Percentiles rank a stretch among this genome's conserved stretches.
phyloP scores from a whole-genome alignment of 2,329 filamentous ascomycete species.

The Penicillium decumbens region DNA sequence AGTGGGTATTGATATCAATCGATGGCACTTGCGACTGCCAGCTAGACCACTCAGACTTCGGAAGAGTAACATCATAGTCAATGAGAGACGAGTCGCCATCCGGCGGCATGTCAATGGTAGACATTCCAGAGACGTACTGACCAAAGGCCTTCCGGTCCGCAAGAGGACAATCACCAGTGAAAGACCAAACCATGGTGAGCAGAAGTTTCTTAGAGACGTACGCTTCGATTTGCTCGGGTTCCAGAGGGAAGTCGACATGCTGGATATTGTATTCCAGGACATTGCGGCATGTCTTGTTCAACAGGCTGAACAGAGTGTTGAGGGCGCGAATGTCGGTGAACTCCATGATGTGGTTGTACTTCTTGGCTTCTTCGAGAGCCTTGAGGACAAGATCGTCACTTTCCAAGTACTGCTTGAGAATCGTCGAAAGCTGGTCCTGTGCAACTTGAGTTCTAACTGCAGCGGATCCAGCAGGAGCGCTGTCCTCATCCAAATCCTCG shows the following conservation, averaged over 20 bases:
- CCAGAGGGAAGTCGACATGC: constrained; percentile 88
- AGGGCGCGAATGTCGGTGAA: constrained; percentile 88
- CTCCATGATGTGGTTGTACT: constrained; percentile 95
- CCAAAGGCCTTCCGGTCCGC: constrained; percentile 83
- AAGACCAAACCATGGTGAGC: constrained; percentile 87
- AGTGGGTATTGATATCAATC: constrained; percentile 97
- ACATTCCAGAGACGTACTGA: constrained; percentile 73
- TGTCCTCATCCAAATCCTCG: constrained; percentile 93
- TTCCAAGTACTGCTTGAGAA: constrained; percentile 70
- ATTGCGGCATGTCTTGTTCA: constrained; percentile 90
- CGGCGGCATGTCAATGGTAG: constrained; percentile 78
- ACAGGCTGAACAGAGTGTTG: constrained; percentile 86
- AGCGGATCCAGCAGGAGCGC: constrained; percentile 67
- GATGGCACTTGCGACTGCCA: constrained; percentile 95
- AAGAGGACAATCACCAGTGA: constrained; percentile 91
- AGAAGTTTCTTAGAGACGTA: constrained; percentile 93
- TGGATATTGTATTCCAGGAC: constrained; percentile 94
- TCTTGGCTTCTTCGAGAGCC: constrained; percentile 68
- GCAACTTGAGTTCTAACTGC: constrained; percentile 73
- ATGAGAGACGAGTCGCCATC: constrained; percentile 77
- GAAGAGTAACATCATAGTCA: constrained; percentile 86
- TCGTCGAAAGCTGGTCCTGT: constrained; percentile 72
- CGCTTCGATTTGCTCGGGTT: constrained; percentile 80
- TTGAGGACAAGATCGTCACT: constrained; percentile 76
- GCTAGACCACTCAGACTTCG: constrained; percentile 79